Base-by-base conservation (phyloP, 73 alveolate species). In the Symbiodinium natans region DNA sequence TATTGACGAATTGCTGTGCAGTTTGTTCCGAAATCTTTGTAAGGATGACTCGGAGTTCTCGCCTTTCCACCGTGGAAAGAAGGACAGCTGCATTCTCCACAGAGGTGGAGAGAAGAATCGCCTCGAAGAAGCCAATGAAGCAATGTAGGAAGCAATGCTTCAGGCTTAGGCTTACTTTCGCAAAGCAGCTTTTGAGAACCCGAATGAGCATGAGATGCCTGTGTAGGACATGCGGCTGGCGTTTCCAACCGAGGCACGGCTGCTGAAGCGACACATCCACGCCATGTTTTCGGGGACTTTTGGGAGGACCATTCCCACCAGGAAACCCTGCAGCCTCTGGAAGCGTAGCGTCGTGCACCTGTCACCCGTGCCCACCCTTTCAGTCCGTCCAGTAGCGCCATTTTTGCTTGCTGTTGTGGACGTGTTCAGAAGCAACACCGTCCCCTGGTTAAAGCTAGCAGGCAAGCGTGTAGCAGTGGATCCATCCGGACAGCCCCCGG, bases 31-130 rank as follows among this genome's bases (percentile, higher is more conserved):
- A n/a, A 46, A 9, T 46, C 13, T 6, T 46, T 13, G 59, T 13
- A 27, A 63, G 77, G 77, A 63, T 63, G 77, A 63, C 31, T 63
- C 77, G 34, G 77, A 63, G 77, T 63, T 63, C 77, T 63, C 77
- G 36, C 77, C 77, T 34, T 63, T 63, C 77, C 77, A 27, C 34
- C 77, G 77, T 34, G 77, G 77, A 11, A 63, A 63, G 77, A 63
- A 63, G 77, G 77, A 63, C 77, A 15, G 77, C 39, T 27, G 77
- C 77, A 21, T 7, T 27, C 6, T 63, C 34, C 40, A 63, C 15
- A 21, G 15, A 63, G 34, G 31, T 27, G 77, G 15, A 27, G 10
- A 56, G 15, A 7, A 48, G 17, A 7, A 52, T 21, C 13, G n/a
- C n/a, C n/a, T n/a, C 68, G 21, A 11, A 52, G 21, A 6, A 21